Percentiles rank a stretch among this genome's conserved stretches.
Evolutionary conservation across 2,329 filamentous ascomycete species (phyloP).

Genomic region (Arachnopeziza araneosa): DNA sequence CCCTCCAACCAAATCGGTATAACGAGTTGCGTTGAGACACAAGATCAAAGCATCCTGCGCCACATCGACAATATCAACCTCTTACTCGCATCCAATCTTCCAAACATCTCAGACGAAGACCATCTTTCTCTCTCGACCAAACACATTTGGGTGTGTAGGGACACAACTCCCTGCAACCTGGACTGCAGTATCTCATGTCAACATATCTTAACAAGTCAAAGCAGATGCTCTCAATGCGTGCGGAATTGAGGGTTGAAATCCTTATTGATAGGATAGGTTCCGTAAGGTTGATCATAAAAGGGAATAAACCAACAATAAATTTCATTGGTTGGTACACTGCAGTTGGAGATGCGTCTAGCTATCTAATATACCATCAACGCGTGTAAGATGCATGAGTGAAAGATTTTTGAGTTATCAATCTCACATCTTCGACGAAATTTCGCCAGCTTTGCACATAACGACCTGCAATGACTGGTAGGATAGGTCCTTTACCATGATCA

Average conservation of each 20-base stretch:
- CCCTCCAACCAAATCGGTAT: too few relatives aligned
- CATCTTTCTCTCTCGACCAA: neutral
- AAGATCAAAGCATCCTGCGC: neutral
- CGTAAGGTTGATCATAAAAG: neutral
- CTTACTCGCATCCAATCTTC: neutral
- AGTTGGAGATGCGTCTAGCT: neutral
- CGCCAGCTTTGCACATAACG: neutral
- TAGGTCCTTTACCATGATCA: neutral
- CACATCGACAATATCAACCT: neutral
- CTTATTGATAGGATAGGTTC: neutral
- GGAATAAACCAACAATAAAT: neutral
- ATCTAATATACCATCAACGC: neutral
- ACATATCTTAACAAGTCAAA: neutral
- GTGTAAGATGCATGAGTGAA: neutral
- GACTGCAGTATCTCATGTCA: neutral
- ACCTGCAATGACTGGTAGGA: neutral
- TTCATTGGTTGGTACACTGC: neutral
- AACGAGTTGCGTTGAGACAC: neutral
- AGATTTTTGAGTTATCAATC: neutral
- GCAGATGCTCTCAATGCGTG: neutral
- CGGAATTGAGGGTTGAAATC: neutral
- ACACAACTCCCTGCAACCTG: neutral
- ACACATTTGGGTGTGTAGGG: neutral
- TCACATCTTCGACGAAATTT: neutral
- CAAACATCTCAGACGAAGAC: neutral